Conservation (phyloP, 768 basidiomycete species). For the Hydnomerulius pinastri region DNA sequence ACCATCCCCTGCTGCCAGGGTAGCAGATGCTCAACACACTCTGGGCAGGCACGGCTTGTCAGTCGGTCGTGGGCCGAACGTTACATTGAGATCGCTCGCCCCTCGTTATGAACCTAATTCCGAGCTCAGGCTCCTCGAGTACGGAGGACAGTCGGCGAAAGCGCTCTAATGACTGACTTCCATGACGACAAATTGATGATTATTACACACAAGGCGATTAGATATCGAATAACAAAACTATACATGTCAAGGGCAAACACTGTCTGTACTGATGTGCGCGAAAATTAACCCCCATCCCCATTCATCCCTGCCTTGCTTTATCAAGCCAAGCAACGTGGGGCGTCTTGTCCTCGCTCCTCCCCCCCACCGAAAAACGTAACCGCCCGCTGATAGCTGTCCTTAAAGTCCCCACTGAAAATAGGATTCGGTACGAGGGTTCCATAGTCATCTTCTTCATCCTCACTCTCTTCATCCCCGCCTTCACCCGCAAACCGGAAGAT, state of each 20-base stretch:
- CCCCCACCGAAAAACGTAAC: slow-evolving; percentile 26
- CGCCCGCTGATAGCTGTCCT: slow-evolving; percentile 29
- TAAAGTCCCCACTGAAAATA: slow-evolving; percentile 17
- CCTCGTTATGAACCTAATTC: no score
- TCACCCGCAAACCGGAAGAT: slow-evolving; percentile 24
- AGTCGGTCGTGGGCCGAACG: no score
- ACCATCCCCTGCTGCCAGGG: neutral
- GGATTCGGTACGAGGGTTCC: slow-evolving; percentile 20
- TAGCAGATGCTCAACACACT: neutral
- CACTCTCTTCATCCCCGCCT: slow-evolving; percentile 19
- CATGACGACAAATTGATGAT: neutral
- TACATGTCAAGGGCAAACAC: neutral
- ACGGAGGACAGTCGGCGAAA: no score
- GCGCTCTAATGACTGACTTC: no score
- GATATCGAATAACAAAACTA: slow-evolving; percentile 13
- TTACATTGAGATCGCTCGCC: no score
- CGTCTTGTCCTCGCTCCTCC: neutral
- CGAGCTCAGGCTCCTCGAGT: no score
- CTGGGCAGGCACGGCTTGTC: no score
- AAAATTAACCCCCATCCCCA: slow-evolving; percentile 19
- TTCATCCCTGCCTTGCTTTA: neutral
- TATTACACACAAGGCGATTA: slow-evolving; percentile 6
- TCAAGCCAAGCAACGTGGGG: neutral
- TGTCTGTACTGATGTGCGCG: slow-evolving; percentile 6
- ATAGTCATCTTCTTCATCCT: slow-evolving; percentile 30